These are phyloP conservation scores for Dendrobium officinale DNA, from an alignment of 106 monocot genomes.

Conservation along the genomic window DNA sequence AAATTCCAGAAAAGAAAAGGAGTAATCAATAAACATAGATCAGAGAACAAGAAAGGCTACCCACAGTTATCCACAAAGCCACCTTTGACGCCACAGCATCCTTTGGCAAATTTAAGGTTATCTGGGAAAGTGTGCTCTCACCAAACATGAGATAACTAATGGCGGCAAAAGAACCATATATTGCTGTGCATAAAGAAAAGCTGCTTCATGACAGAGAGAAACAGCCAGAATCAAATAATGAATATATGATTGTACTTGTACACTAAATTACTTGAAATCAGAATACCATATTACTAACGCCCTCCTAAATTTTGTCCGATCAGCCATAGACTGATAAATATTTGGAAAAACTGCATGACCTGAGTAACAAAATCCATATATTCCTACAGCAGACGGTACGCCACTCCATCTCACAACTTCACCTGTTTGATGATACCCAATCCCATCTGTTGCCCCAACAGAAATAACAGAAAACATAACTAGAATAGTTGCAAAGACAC, in stretches of 20 bases:
- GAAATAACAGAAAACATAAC: slow-evolving; percentile 63
- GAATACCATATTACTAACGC: slow-evolving; percentile 55
- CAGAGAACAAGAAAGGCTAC: slow-evolving; percentile 8
- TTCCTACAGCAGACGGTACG: slow-evolving; percentile 77
- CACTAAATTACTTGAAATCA: neutral
- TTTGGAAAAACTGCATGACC: slow-evolving; percentile 96
- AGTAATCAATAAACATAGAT: neutral
- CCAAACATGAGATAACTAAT: slow-evolving; percentile 90
- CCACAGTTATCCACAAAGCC: slow-evolving; percentile 82
- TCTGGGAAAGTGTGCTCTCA: slow-evolving; percentile 63
- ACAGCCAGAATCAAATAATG: neutral
- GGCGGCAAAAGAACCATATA: slow-evolving; percentile 64
- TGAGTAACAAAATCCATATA: slow-evolving; percentile 92
- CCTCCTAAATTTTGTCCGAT: slow-evolving; percentile 53
- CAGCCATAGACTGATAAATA: slow-evolving; percentile 93
- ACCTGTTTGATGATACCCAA: slow-evolving; percentile 61
- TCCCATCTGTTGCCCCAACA: slow-evolving; percentile 42
- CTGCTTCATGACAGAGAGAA: slow-evolving; percentile 26
- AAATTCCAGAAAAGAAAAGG: neutral
- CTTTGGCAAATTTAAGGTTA: slow-evolving; percentile 88
- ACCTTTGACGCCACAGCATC: slow-evolving; percentile 50
- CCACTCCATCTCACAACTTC: slow-evolving; percentile 66
- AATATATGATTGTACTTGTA: neutral
- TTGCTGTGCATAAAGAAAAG: slow-evolving; percentile 68
- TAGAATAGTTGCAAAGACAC: slow-evolving; percentile 69